Percentiles rank a stretch among this genome's conserved stretches.
phyloP scores from a whole-genome alignment of 805 yeast genomes.

The Candida sanyiensis region DNA sequence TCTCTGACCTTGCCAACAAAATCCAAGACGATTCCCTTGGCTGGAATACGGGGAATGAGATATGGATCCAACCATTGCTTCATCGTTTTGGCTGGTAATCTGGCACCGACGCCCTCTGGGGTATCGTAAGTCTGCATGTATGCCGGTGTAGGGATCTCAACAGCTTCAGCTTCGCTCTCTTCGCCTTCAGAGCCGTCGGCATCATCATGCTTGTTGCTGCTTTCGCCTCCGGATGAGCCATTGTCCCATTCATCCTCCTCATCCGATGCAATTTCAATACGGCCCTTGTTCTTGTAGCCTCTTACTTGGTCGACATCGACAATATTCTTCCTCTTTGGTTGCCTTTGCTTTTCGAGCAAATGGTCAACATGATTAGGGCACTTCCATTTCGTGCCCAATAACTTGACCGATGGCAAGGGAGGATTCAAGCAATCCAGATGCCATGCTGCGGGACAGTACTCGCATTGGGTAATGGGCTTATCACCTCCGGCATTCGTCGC shows the following conservation, averaged over 20 bases:
- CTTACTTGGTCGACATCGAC: slow-evolving; percentile 51
- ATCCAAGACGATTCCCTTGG: slow-evolving; percentile 60
- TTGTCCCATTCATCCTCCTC: slow-evolving; percentile 17
- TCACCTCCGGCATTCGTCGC: slow-evolving; percentile 37
- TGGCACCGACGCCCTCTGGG: slow-evolving; percentile 32
- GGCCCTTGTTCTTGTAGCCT: slow-evolving; percentile 49
- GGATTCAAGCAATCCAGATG: slow-evolving; percentile 83
- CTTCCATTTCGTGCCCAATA: slow-evolving; percentile 77
- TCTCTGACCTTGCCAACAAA: slow-evolving; percentile 51
- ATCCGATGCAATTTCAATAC: slow-evolving; percentile 49
- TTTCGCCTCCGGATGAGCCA: neutral
- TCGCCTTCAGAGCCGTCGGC: slow-evolving; percentile 25
- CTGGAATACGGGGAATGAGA: slow-evolving; percentile 60
- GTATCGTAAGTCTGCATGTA: slow-evolving; percentile 31
- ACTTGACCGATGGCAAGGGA: slow-evolving; percentile 67
- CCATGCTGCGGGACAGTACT: slow-evolving; percentile 78
- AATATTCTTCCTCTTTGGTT: slow-evolving; percentile 44
- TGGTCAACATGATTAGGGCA: slow-evolving; percentile 74
- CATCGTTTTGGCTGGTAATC: slow-evolving; percentile 21
- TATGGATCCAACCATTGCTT: slow-evolving; percentile 31
- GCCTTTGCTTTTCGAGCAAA: slow-evolving; percentile 34
- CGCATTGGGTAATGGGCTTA: slow-evolving; percentile 64
- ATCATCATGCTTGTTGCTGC: slow-evolving; percentile 15
- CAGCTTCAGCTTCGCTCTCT: slow-evolving; percentile 20
- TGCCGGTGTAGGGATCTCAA: slow-evolving; percentile 32